Base-by-base conservation (phyloP, 768 basidiomycete species). In the Mycena rosella region DNA sequence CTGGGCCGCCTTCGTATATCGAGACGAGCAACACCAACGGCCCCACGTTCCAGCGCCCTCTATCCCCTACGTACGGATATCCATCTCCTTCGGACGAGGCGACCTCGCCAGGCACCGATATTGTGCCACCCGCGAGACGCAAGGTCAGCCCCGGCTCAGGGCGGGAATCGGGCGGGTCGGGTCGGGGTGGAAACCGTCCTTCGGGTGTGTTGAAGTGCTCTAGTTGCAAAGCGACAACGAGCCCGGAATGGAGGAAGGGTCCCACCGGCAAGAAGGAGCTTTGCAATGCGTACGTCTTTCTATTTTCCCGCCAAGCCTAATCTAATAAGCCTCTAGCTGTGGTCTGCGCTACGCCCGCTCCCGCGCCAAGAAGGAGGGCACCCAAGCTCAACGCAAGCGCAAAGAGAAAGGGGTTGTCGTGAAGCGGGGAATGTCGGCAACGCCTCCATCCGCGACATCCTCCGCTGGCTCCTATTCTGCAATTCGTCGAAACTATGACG, bases 161-260 rank as follows among this genome's bases (percentile, higher is more conserved):
- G 48, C 82, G 87, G 61, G 89, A 88, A 51, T 79, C 83, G 27
- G 80, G 82, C 51, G 78, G 76, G 15, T 77, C 83, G 32, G 80
- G 89, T 62, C 82, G 77, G 59, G 77, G 81, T 34, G 87, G 90
- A 22, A 93, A 91, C 72, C 86, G 94, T 24, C 94, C 94, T 0
- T 83, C 85, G 58, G 94, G 94, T 0, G 83, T 96, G 20, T 76
- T 86, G 64, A 87, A 87, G 72, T 96, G 94, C 78, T 86, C 89
- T 24, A 93, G 91, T 75, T 96, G 95, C 79, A 92, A 90, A 78
- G 90, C 85, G 14, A 94, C 91, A 9, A 85, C 86, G 10, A 95
- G 94, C 74, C 95, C 95, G 0, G 95, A 96, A 78, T 96, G 95
- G 95, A 83, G 95, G 76, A 96, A 96, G 78, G 95, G 95, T 22